Percentiles rank a stretch among this genome's conserved stretches.
Evolutionary conservation across 257 asterid species (phyloP).

Genomic region (Nicotiana otophora): DNA sequence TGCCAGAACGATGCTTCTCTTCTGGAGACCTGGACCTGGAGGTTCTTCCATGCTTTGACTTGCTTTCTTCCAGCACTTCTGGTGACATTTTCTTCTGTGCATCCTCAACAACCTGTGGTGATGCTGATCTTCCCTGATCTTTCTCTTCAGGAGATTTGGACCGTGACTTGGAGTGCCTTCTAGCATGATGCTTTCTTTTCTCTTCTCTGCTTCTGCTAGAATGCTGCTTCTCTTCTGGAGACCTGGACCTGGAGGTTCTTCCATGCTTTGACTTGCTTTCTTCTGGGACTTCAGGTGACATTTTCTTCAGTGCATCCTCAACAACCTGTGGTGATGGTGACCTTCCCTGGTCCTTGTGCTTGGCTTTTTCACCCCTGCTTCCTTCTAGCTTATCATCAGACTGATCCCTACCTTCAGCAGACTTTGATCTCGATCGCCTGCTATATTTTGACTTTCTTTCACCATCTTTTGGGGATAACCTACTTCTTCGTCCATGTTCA

Average conservation of each 20-base stretch:
- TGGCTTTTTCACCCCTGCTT: constrained; percentile 44
- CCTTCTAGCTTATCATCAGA: constrained; percentile 46
- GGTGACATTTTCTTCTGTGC: constrained; percentile 36
- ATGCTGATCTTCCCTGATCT: constrained; percentile 53
- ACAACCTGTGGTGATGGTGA: constrained; percentile 49
- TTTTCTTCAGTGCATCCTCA: constrained; percentile 28
- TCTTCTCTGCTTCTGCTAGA: constrained; percentile 48
- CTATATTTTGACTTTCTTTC: constrained; percentile 52
- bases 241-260: constrained; percentile 52
- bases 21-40: constrained; percentile 62
- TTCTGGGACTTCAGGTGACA: constrained; percentile 43
- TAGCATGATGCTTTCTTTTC: constrained; percentile 41
- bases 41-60: constrained; percentile 44
- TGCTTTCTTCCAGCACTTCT: constrained; percentile 46
- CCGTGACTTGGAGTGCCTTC: constrained; percentile 49
- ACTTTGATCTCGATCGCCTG: constrained; percentile 67
- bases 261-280: constrained; percentile 52
- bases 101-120: constrained; percentile 37
- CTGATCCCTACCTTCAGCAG: constrained; percentile 53
- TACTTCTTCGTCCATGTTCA: constrained; percentile 48
- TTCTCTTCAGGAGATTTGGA: constrained; percentile 57
- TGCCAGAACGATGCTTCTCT: constrained; percentile 41
- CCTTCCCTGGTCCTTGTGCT: constrained; percentile 45
- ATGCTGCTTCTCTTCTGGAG: constrained; percentile 52
- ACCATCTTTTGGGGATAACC: constrained; percentile 57